phyloP scores from a whole-genome alignment of 2,329 filamentous ascomycete species.

The Metarhizium album region DNA sequence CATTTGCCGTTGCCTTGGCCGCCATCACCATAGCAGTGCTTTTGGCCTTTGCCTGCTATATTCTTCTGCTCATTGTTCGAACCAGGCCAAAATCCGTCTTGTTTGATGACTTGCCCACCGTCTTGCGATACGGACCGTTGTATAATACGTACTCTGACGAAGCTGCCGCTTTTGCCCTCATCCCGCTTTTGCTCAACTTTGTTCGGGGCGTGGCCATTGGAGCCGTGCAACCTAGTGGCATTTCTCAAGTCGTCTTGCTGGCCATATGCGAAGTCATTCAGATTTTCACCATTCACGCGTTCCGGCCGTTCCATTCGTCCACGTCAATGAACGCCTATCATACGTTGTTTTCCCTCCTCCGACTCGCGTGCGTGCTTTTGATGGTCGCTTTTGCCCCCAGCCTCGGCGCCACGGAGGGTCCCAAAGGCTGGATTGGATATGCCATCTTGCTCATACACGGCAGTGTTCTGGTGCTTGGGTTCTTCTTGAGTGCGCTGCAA shows the following conservation, averaged over 20 bases:
- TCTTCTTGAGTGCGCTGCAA: constrained; percentile 84
- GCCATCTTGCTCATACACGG: constrained; percentile 79
- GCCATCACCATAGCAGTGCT: constrained; percentile 64
- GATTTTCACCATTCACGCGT: constrained; percentile 76
- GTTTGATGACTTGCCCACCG: constrained; percentile 85
- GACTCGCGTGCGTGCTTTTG: constrained; percentile 64
- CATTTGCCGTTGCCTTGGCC: constrained; percentile 63
- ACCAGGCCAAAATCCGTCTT: constrained; percentile 77
- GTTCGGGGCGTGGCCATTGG: constrained; percentile 84
- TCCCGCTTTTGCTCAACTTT: constrained; percentile 76
- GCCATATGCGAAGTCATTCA: constrained; percentile 91
- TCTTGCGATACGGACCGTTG: constrained; percentile 81
- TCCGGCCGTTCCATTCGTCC: constrained; percentile 78
- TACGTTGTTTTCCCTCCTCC: constrained; percentile 67
- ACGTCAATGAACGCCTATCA: constrained; percentile 98
- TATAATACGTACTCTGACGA: constrained; percentile 98
- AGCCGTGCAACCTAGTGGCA: constrained; percentile 83
- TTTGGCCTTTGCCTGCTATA: constrained; percentile 64
- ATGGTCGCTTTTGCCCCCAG: constrained; percentile 79
- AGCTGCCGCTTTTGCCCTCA: constrained; percentile 78
- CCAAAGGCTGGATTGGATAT: constrained; percentile 94
- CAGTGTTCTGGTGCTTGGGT: constrained; percentile 76
- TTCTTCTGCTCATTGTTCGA: constrained; percentile 67
- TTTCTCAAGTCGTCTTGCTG: constrained; percentile 83
- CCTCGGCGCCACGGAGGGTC: constrained; percentile 63